Conservation (phyloP, 257 asterid species). For the Plantago ovata region DNA sequence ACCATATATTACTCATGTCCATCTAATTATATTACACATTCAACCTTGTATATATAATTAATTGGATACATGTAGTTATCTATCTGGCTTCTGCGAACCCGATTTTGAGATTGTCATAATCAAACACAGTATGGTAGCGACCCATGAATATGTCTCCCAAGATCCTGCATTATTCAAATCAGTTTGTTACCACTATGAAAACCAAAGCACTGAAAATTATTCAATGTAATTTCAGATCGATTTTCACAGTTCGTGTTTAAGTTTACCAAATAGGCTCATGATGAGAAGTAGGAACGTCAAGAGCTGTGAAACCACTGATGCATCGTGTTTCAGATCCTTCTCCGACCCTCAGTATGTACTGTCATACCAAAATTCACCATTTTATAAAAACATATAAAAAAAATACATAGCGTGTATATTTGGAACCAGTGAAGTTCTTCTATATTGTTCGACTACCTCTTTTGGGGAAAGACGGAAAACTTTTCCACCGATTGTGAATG, state of each 20-base stretch:
- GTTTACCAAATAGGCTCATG: slow-evolving; percentile 81
- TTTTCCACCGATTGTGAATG: slow-evolving; percentile 81
- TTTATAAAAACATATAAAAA: neutral
- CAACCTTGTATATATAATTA: too few relatives aligned
- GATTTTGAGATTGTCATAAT: slow-evolving; percentile 60
- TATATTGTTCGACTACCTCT: too few relatives aligned
- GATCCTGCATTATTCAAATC: slow-evolving; percentile 45
- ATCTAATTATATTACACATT: too few relatives aligned
- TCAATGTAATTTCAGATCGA: too few relatives aligned
- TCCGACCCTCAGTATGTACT: slow-evolving; percentile 88
- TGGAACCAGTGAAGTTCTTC: neutral
- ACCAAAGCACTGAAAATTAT: too few relatives aligned
- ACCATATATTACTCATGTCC: too few relatives aligned
- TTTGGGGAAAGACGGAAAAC: slow-evolving; percentile 58
- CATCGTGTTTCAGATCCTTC: slow-evolving; percentile 67
- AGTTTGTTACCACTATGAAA: neutral
- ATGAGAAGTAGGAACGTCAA: slow-evolving; percentile 81
- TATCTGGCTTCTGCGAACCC: slow-evolving; percentile 90
- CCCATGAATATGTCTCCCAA: slow-evolving; percentile 91
- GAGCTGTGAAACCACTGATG: slow-evolving; percentile 76
- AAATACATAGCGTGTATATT: neutral
- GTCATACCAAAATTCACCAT: slow-evolving; percentile 5
- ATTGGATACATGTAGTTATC: too few relatives aligned
- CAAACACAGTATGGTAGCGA: slow-evolving; percentile 82
- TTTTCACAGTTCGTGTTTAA: neutral